Evolutionary conservation across 2,329 filamentous ascomycete species (phyloP).

Genomic region (Fonsecaea multimorphosa): DNA sequence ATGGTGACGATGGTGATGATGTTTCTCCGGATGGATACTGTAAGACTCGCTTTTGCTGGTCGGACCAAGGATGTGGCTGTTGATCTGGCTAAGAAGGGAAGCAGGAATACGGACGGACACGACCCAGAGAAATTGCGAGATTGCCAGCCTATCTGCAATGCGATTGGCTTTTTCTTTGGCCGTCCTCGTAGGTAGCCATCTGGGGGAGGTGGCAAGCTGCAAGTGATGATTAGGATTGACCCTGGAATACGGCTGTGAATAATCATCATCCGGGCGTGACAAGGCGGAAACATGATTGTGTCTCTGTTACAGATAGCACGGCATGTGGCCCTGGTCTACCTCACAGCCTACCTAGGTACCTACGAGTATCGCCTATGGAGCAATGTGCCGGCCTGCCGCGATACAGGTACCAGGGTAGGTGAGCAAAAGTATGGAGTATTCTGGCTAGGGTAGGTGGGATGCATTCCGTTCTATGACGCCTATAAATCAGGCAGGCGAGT

Average conservation of each 20-base stretch:
- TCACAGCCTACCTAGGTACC: too few species aligned
- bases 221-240: conserved; percentile 4
- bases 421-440: too few species aligned
- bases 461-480: background rate
- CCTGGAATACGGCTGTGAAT: background rate
- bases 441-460: background rate
- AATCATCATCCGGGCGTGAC: background rate
- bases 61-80: conserved; percentile 2
- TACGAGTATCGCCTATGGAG: background rate
- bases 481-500: background rate
- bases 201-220: conserved; percentile 12
- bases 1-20: background rate
- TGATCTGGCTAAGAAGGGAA: conserved; percentile 8
- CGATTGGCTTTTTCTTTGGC: background rate
- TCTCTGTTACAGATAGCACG: background rate
- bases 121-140: background rate
- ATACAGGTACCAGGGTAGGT: background rate
- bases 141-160: background rate
- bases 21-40: background rate
- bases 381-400: background rate
- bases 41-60: conserved; percentile 1
- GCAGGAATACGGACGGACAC: conserved; percentile 13
- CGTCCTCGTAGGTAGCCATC: background rate
- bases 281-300: background rate
- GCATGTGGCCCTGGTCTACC: background rate